Percentiles rank a stretch among this genome's conserved stretches.
Evolutionary conservation across 108 stramenopile genomes (phyloP).

Genomic region (Craspedostauros australis): DNA sequence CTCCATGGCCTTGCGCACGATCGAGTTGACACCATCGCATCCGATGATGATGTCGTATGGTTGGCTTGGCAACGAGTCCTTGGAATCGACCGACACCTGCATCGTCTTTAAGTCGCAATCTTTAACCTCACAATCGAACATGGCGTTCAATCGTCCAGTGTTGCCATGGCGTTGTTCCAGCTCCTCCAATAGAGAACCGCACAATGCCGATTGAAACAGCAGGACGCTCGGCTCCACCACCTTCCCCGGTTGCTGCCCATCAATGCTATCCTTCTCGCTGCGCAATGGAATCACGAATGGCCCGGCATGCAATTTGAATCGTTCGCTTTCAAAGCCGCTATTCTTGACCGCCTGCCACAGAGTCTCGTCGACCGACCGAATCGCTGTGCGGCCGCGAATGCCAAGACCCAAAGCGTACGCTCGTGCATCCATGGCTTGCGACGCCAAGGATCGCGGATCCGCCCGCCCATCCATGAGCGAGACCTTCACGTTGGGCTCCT

Average conservation of each 20-base stretch:
- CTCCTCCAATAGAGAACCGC: conserved; percentile 53
- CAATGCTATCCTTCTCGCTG: conserved; percentile 13
- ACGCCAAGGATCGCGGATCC: conserved; percentile 50
- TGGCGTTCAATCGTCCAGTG: conserved; percentile 4
- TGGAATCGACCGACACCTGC: conserved; percentile 1
- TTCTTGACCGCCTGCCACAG: conserved; percentile 50
- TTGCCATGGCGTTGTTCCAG: conserved; percentile 29
- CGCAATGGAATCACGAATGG: conserved; percentile 39
- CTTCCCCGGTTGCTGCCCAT: too few relatives aligned
- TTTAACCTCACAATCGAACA: neutral
- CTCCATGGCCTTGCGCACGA: conserved; percentile 41
- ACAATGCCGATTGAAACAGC: conserved; percentile 73
- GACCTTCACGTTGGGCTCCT: conserved; percentile 22
- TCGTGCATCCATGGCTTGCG: conserved; percentile 15
- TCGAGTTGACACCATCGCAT: conserved; percentile 70
- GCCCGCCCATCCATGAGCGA: conserved; percentile 51
- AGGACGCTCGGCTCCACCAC: conserved; percentile 59
- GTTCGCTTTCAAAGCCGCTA: conserved; percentile 55
- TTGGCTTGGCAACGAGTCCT: too few relatives aligned
- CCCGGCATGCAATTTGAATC: conserved; percentile 52
- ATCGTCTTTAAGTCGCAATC: conserved; percentile 8
- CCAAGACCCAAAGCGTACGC: conserved; percentile 74
- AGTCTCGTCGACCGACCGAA: conserved; percentile 40
- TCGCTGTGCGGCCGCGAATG: conserved; percentile 52
- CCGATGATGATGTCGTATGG: conserved; percentile 62